These are phyloP conservation scores for Gynandropsis gynandra DNA, from an alignment of 345 rosid species.

Conservation along the genomic window DNA sequence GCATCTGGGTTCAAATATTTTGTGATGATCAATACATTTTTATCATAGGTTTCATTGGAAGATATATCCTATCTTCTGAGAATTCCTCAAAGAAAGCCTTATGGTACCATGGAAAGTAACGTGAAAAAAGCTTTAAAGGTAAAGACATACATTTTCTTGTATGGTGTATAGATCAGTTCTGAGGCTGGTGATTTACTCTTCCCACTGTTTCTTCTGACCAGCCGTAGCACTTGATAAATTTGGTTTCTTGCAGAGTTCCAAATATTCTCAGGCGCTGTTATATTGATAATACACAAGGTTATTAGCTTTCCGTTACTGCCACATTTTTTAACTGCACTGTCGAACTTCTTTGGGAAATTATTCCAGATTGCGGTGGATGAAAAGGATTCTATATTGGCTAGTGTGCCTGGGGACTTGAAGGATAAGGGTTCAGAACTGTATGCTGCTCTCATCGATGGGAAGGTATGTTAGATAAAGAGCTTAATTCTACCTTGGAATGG, in stretches of 20 bases:
- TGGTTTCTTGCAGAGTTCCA: not conserved
- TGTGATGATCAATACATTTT: conserved; percentile 9
- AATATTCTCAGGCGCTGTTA: not conserved
- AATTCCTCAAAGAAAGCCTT: conserved; percentile 96
- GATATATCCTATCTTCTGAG: conserved; percentile 84
- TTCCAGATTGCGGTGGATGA: conserved; percentile 70
- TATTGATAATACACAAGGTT: not conserved
- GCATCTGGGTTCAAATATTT: conserved; percentile 16
- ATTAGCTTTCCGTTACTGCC: conserved; percentile 2
- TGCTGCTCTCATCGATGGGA: conserved; percentile 66
- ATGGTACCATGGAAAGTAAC: conserved; percentile 91
- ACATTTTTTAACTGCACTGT: not conserved
- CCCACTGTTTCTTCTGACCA: not conserved
- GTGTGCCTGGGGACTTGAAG: conserved; percentile 65
- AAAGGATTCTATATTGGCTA: conserved; percentile 61
- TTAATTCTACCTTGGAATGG: not conserved
- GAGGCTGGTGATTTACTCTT: not conserved
- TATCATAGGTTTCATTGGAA: conserved; percentile 67
- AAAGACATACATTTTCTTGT: not conserved
- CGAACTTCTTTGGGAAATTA: conserved; percentile 3
- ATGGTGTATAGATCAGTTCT: too few species aligned
- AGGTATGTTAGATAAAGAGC: conserved; percentile 34
- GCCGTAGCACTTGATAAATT: not conserved
- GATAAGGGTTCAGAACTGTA: conserved; percentile 59
- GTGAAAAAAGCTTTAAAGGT: conserved; percentile 92